These are phyloP conservation scores for Wickerhamiella shivajii DNA, from an alignment of 805 yeast genomes.

Conservation along the genomic window DNA sequence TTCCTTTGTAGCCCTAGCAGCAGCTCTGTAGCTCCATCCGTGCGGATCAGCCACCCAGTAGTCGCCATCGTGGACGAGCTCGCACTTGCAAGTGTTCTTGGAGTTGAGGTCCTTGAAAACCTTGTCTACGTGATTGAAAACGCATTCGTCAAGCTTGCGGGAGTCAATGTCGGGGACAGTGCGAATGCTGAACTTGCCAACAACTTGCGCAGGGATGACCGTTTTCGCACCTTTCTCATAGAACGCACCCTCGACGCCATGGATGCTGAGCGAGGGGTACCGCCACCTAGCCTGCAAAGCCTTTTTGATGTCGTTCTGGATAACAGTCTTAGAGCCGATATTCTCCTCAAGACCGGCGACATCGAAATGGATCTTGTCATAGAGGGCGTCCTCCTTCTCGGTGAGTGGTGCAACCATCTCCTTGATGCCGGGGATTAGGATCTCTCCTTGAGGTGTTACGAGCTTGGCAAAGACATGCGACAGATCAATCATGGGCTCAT, in stretches of 20 bases:
- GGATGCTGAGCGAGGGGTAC: conserved; percentile 87
- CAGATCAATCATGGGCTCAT: conserved; percentile 95
- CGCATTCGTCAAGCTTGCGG: conserved; percentile 61
- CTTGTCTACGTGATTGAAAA: conserved; percentile 51
- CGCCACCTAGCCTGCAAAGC: conserved; percentile 98
- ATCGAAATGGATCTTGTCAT: conserved; percentile 75
- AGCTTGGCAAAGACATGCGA: conserved; percentile 60
- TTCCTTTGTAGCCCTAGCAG: conserved; percentile 80
- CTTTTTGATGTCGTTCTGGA: conserved; percentile 62
- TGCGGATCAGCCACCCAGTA: conserved; percentile 95
- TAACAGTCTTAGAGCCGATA: conserved; percentile 72
- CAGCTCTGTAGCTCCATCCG: conserved; percentile 87
- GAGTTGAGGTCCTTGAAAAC: conserved; percentile 56
- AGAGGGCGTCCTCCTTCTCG: conserved; percentile 58
- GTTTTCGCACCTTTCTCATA: conserved; percentile 93
- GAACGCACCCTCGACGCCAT: conserved; percentile 97
- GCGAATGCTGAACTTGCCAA: conserved; percentile 91
- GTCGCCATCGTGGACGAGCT: conserved; percentile 83
- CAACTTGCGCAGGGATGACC: conserved; percentile 88
- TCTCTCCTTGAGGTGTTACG: conserved; percentile 71
- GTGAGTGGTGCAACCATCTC: conserved; percentile 95
- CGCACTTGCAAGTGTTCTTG: conserved; percentile 58
- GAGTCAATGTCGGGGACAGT: conserved; percentile 92
- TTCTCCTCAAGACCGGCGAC: conserved; percentile 77
- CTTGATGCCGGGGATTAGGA: conserved; percentile 70